Conservation (phyloP, 805 yeast species). For the Monosporozyma aquatica region DNA sequence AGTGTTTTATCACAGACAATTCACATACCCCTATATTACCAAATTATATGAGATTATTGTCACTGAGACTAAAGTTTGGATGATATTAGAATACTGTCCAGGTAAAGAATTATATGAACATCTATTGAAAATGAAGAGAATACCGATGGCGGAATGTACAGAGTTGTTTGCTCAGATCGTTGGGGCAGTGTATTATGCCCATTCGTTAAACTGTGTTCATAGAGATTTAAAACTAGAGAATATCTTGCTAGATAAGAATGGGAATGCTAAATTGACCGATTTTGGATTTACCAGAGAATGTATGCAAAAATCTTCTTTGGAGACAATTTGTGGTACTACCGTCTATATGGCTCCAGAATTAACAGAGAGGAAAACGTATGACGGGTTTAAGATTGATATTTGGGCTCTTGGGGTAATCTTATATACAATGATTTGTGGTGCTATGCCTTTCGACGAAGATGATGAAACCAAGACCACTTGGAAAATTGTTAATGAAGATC, state of each 20-base stretch:
- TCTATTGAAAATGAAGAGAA: constrained; percentile 42
- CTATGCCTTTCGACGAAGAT: constrained; percentile 86
- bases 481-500: constrained; percentile 58
- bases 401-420: constrained; percentile 91
- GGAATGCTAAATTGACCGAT: constrained; percentile 71
- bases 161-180: constrained; percentile 54
- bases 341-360: constrained; percentile 97
- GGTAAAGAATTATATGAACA: constrained; percentile 68
- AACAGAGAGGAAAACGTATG: constrained; percentile 55
- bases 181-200: constrained; percentile 58
- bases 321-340: constrained; percentile 88
- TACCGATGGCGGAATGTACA: constrained; percentile 43
- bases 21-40: constrained; percentile 76
- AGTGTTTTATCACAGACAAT: constrained; percentile 77
- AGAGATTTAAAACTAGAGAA: constrained; percentile 81
- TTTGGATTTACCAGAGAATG: constrained; percentile 89
- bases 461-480: constrained; percentile 53
- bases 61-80: constrained; percentile 72
- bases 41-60: constrained; percentile 77
- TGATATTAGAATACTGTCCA: constrained; percentile 84
- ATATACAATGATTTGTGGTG: constrained; percentile 75
- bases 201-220: constrained; percentile 68
- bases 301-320: constrained; percentile 45
- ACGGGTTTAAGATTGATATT: constrained; percentile 73
- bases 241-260: constrained; percentile 47